These are phyloP conservation scores for Vanilla planifolia DNA, from an alignment of 106 monocot genomes.

Conservation along the genomic window DNA sequence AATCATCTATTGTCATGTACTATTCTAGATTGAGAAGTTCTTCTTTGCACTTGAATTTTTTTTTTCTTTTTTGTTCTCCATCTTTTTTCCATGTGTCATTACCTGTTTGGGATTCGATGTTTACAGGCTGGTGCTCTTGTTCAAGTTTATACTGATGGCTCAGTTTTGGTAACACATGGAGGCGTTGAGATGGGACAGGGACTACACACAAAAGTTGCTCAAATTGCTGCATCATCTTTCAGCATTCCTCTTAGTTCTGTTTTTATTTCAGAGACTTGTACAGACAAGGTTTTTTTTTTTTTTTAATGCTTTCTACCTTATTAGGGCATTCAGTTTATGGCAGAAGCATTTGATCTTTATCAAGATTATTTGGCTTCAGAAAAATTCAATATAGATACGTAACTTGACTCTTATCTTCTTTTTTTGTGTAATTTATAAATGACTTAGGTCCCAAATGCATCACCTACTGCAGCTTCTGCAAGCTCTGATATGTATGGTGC, in stretches of 20 bases:
- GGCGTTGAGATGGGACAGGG: constrained; percentile 99
- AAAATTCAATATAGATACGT: neutral
- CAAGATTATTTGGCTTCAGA: too few species aligned
- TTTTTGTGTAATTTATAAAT: constrained; percentile 3
- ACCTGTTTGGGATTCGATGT: neutral
- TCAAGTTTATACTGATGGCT: constrained; percentile 93
- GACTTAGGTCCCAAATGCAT: constrained; percentile 87
- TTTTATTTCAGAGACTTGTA: constrained; percentile 96
- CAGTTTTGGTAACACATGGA: constrained; percentile 94
- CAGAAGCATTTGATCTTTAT: too few species aligned
- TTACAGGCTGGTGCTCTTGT: constrained; percentile 93
- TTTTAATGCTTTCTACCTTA: neutral
- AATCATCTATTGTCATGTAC: neutral
- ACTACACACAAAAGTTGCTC: constrained; percentile 94
- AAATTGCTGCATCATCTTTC: constrained; percentile 90
- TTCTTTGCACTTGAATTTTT: too few species aligned
- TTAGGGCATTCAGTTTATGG: too few species aligned
- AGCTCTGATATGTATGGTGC: constrained; percentile 99
- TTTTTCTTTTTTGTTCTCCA: neutral
- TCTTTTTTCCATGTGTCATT: neutral
- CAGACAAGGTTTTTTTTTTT: constrained; percentile 75
- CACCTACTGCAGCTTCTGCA: constrained; percentile 98
- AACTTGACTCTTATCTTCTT: constrained; percentile 2
- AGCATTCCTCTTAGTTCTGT: constrained; percentile 83
- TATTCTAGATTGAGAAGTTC: neutral